Evolutionary conservation across 2,329 filamentous ascomycete genomes (phyloP).

Genomic region (Chalara sp.): DNA sequence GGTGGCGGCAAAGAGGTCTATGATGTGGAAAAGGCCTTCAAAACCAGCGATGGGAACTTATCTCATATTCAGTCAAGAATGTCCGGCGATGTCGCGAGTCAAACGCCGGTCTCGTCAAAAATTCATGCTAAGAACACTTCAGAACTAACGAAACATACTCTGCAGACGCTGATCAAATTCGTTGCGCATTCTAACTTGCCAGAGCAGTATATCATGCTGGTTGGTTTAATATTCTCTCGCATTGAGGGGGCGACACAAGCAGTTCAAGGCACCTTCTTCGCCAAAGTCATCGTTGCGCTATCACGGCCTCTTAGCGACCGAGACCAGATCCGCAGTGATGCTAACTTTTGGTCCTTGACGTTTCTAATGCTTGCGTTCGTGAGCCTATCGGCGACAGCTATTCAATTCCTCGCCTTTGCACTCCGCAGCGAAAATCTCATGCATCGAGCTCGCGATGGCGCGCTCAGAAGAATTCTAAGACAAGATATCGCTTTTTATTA

Average conservation of each 20-base stretch:
- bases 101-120: slow-evolving; percentile 48
- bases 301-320: slow-evolving; percentile 32
- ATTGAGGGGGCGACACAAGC: slow-evolving; percentile 80
- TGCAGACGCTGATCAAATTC: slow-evolving; percentile 72
- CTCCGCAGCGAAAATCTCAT: slow-evolving; percentile 72
- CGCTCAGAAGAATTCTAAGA: slow-evolving; percentile 83
- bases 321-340: slow-evolving; percentile 50
- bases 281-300: slow-evolving; percentile 74
- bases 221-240: slow-evolving; percentile 68
- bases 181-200: slow-evolving; percentile 72
- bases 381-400: slow-evolving; percentile 60
- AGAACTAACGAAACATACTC: slow-evolving; percentile 63
- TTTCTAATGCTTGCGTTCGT: slow-evolving; percentile 76
- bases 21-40: too few relatives aligned
- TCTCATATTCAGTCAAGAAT: too few relatives aligned
- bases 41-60: too few relatives aligned
- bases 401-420: slow-evolving; percentile 71
- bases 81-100: too few relatives aligned
- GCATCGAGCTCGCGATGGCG: slow-evolving; percentile 76
- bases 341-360: slow-evolving; percentile 85
- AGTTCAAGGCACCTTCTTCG: slow-evolving; percentile 72
- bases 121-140: slow-evolving; percentile 49
- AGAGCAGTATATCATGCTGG: slow-evolving; percentile 67
- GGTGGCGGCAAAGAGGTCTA: too few relatives aligned
- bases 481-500: slow-evolving; percentile 92